phyloP scores from a whole-genome alignment of 306 rosid species.

The Lotus japonicus region DNA sequence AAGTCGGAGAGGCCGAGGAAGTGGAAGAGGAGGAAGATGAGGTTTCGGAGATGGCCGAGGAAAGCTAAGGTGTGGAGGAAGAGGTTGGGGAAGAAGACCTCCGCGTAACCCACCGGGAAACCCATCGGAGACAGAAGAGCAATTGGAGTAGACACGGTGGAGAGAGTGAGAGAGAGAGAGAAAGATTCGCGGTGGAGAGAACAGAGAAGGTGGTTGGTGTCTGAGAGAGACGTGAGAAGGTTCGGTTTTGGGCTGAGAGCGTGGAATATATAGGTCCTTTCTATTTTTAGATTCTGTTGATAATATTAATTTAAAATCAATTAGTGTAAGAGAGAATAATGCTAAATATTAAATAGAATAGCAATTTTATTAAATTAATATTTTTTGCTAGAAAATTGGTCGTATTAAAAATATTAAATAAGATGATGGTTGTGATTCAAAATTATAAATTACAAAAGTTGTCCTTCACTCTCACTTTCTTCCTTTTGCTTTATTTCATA shows the following conservation, averaged over 20 bases:
- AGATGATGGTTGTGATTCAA: no score
- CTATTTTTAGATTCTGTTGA: background rate
- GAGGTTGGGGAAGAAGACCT: constrained; percentile 60
- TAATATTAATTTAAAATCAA: no score
- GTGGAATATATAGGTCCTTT: background rate
- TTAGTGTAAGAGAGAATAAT: no score
- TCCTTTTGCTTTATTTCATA: no score
- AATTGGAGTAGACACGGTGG: no score
- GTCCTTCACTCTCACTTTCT: no score
- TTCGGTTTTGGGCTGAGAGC: background rate
- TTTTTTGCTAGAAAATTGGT: no score
- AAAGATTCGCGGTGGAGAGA: background rate
- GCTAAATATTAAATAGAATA: no score
- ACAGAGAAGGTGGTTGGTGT: background rate
- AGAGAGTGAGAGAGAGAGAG: background rate
- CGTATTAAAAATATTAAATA: no score
- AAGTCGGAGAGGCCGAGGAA: constrained; percentile 72
- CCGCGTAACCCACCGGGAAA: constrained; percentile 76
- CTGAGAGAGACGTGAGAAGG: background rate
- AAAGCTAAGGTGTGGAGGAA: constrained; percentile 61
- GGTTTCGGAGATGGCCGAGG: constrained; percentile 59
- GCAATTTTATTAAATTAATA: no score
- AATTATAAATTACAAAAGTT: no score
- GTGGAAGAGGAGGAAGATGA: constrained; percentile 55
- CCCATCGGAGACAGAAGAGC: constrained; percentile 41